Conservation (phyloP, 2,329 filamentous ascomycete genomes). For the Cordyceps tenuipes region DNA sequence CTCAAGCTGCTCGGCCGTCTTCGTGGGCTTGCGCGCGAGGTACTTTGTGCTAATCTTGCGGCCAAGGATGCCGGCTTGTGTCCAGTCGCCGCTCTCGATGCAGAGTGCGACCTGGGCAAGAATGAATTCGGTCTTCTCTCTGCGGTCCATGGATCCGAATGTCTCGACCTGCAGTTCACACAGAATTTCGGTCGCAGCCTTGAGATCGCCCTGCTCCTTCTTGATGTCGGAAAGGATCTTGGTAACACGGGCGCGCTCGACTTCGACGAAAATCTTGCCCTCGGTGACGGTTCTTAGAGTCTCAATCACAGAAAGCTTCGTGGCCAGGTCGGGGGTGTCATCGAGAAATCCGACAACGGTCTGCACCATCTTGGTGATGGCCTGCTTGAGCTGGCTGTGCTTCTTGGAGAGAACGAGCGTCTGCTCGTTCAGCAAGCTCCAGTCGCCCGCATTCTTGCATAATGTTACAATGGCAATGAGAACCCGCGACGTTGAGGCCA, state of each 20-base stretch:
- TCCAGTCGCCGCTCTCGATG: slow-evolving; percentile 94
- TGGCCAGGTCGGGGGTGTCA: slow-evolving; percentile 73
- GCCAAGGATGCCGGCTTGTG: slow-evolving; percentile 83
- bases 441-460: slow-evolving; percentile 87
- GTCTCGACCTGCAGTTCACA: slow-evolving; percentile 98
- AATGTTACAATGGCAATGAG: slow-evolving; percentile 85
- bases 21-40: slow-evolving; percentile 82
- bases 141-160: slow-evolving; percentile 92
- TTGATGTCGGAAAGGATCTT: slow-evolving; percentile 96
- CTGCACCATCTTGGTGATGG: slow-evolving; percentile 98
- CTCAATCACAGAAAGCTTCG: slow-evolving; percentile 89
- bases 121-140: slow-evolving; percentile 99
- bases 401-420: slow-evolving; percentile 95
- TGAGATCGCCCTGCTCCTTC: slow-evolving; percentile 87
- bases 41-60: slow-evolving; percentile 97
- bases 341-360: slow-evolving; percentile 88
- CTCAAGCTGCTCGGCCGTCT: slow-evolving; percentile 78
- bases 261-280: slow-evolving; percentile 99
- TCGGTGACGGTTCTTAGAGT: slow-evolving; percentile 93
- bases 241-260: slow-evolving; percentile 91
- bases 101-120: slow-evolving; percentile 89
- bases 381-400: slow-evolving; percentile 98
- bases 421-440: slow-evolving; percentile 93
- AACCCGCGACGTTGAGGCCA: slow-evolving; percentile 86
- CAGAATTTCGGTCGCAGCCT: slow-evolving; percentile 81